Evolutionary conservation across 2,329 filamentous ascomycete genomes (phyloP).

Genomic region (Botrytis hyacinthi): DNA sequence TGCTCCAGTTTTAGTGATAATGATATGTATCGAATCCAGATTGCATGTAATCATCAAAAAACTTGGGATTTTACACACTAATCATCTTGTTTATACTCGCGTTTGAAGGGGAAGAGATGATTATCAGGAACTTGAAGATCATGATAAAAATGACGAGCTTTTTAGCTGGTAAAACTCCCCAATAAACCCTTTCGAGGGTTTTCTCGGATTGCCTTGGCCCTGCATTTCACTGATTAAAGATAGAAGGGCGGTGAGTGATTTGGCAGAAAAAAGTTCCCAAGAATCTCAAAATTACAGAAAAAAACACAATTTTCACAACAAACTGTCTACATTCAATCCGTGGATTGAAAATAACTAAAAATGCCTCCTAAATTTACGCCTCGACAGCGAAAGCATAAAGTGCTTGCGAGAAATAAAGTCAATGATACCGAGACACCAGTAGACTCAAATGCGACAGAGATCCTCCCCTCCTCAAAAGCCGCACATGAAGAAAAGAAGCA

Average conservation of each 20-base stretch:
- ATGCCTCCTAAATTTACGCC: constrained; percentile 53
- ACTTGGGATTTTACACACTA: neutral
- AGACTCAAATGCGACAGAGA: constrained; percentile 57
- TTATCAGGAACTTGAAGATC: no score
- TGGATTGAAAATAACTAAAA: constrained; percentile 15
- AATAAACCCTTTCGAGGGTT: neutral
- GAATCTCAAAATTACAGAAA: constrained; percentile 5
- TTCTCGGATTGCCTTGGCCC: neutral
- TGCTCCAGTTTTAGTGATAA: neutral
- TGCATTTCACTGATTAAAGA: neutral
- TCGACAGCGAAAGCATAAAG: constrained; percentile 66
- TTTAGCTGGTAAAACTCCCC: neutral
- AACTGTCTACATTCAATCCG: neutral
- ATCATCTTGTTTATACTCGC: no score
- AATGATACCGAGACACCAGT: constrained; percentile 40
- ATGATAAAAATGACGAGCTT: neutral
- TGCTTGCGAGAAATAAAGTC: constrained; percentile 60
- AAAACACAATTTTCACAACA: neutral
- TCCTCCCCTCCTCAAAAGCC: constrained; percentile 47
- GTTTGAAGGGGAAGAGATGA: no score
- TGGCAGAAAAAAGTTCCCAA: constrained; percentile 21
- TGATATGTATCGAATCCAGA: neutral
- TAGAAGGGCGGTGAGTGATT: constrained; percentile 4
- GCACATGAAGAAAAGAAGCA: constrained; percentile 55
- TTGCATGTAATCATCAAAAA: neutral